phyloP scores from a whole-genome alignment of 495 filamentous ascomycete species.

The Podospora sp. region DNA sequence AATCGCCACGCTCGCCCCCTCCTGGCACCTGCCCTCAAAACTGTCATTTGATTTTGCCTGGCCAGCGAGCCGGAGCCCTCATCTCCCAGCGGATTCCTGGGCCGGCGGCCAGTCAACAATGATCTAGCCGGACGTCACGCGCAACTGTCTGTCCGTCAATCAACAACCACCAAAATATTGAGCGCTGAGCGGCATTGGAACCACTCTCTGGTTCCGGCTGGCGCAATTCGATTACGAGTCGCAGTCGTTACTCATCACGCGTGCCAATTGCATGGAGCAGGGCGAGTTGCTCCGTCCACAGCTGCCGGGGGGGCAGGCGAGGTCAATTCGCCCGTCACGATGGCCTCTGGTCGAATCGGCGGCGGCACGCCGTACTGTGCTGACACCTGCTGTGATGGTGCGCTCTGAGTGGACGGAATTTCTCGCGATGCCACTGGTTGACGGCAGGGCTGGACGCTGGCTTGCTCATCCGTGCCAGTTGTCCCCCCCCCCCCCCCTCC shows the following conservation, averaged over 20 bases:
- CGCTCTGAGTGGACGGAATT: slow-evolving; percentile 29
- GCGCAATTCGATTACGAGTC: slow-evolving; percentile 18
- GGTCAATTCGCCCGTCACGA: slow-evolving; percentile 33
- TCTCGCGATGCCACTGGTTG: slow-evolving; percentile 20
- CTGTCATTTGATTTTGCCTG: slow-evolving; percentile 15
- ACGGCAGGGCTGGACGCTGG: not conserved
- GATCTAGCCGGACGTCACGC: slow-evolving; percentile 32
- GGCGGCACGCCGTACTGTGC: slow-evolving; percentile 29
- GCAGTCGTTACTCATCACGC: slow-evolving; percentile 4
- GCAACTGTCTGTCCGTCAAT: slow-evolving; percentile 19
- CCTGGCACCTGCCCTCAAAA: slow-evolving; percentile 4
- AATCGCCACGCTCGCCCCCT: slow-evolving; percentile 31
- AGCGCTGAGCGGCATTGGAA: not conserved
- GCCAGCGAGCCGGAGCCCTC: slow-evolving; percentile 17
- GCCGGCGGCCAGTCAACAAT: slow-evolving; percentile 27
- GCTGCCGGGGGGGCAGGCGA: not conserved
- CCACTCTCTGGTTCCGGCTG: not conserved
- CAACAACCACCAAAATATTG: slow-evolving; percentile 9
- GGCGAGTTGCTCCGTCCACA: not conserved
- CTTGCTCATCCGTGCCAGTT: slow-evolving; percentile 9
- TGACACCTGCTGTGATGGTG: slow-evolving; percentile 33
- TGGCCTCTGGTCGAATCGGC: slow-evolving; percentile 35
- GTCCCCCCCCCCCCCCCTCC: slow-evolving; percentile 18
- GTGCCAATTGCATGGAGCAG: slow-evolving; percentile 18
- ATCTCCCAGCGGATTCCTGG: slow-evolving; percentile 26